Percentiles rank a stretch among this genome's conserved stretches.
These are phyloP conservation scores for Dactylonectria macrodidyma DNA, from an alignment of 2,329 filamentous ascomycete species.

Conservation along the genomic window DNA sequence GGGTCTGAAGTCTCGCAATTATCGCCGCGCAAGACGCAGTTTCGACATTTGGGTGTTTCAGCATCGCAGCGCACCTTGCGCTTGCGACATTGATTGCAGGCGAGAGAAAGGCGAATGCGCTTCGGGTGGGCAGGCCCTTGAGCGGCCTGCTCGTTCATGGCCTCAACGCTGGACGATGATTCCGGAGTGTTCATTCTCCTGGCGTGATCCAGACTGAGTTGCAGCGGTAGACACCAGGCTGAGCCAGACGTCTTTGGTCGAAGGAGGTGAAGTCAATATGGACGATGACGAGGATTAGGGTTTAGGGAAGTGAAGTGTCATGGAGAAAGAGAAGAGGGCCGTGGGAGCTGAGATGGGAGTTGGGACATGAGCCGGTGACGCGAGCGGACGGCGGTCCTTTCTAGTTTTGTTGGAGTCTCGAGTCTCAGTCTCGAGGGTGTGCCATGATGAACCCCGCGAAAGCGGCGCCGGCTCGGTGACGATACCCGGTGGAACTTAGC, in stretches of 20 bases:
- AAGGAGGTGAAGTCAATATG: neutral
- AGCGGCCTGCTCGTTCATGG: conserved; percentile 20
- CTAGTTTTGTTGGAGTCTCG: conserved; percentile 10
- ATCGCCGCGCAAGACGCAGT: conserved; percentile 41
- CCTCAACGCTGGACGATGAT: conserved; percentile 22
- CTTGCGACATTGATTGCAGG: conserved; percentile 40
- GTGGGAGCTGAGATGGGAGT: conserved; percentile 10
- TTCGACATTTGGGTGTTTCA: conserved; percentile 43
- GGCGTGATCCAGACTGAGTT: neutral
- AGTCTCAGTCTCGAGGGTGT: neutral
- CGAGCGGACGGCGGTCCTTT: conserved; percentile 12
- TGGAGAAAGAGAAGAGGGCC: neutral
- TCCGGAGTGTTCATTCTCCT: conserved; percentile 25
- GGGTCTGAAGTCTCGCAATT: conserved; percentile 41
- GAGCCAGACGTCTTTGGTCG: neutral
- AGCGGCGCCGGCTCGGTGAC: conserved; percentile 15
- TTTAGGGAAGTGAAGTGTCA: neutral
- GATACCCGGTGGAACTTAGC: conserved; percentile 19
- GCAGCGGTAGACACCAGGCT: neutral
- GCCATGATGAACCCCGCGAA: conserved; percentile 27
- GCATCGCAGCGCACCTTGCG: conserved; percentile 44
- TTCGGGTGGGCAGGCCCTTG: conserved; percentile 15
- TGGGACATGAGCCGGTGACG: conserved; percentile 7
- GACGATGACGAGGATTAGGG: neutral
- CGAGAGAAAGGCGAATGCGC: conserved; percentile 37